phyloP scores from a whole-genome alignment of 495 filamentous ascomycete species.

The Aspergillus heteromorphus region DNA sequence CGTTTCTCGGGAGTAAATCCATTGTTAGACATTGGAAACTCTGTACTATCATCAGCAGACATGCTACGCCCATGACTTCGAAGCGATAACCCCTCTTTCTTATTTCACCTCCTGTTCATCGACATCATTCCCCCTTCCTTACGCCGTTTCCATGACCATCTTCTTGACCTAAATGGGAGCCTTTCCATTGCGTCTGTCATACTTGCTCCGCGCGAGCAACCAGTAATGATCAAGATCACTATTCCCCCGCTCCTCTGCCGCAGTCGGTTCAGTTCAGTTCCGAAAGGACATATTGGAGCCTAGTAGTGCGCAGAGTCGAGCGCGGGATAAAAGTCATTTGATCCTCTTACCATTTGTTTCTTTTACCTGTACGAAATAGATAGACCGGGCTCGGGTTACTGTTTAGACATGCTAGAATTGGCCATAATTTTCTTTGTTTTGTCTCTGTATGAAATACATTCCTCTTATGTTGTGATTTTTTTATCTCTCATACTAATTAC shows the following conservation, averaged over 20 bases:
- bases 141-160: constrained; percentile 11
- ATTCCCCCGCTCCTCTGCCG: not conserved
- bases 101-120: constrained; percentile 10
- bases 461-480: constrained; percentile 5
- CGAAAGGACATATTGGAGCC: not conserved
- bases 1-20: constrained; percentile 78
- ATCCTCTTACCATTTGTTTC: constrained; percentile 10
- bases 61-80: constrained; percentile 18
- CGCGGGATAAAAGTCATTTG: constrained; percentile 23
- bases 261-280: not conserved
- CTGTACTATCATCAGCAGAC: constrained; percentile 14
- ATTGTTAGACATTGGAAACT: constrained; percentile 4
- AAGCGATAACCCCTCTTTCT: constrained; percentile 8
- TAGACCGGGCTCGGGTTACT: constrained; percentile 15
- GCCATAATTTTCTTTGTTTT: constrained; percentile 14
- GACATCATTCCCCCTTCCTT: constrained; percentile 7
- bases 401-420: constrained; percentile 19
- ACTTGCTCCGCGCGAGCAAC: not conserved
- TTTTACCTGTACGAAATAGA: constrained; percentile 16
- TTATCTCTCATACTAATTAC: not conserved
- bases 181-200: not conserved
- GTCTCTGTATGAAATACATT: constrained; percentile 4
- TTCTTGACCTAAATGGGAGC: not conserved
- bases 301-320: not conserved
- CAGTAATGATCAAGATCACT: not conserved